Base-by-base conservation (phyloP, 2,329 filamentous ascomycete species). In the Dichotomopilus funicola region DNA sequence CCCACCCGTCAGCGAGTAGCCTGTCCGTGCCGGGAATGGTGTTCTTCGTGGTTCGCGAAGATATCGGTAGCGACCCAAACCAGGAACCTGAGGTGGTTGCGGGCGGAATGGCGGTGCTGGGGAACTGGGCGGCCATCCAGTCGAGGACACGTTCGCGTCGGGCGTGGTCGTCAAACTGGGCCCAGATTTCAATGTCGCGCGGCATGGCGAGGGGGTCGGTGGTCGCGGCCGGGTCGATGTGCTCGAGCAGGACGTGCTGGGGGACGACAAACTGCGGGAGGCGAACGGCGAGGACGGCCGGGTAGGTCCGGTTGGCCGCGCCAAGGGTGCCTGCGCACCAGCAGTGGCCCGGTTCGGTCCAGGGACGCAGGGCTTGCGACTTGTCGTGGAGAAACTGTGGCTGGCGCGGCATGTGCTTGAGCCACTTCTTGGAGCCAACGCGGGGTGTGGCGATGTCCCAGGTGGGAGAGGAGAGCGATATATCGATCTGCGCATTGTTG, bases 261-360 rank as follows among this genome's bases (percentile, higher is more conserved):
- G 88, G 87, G 35, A 85, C 76, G 54, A 91, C 77, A 5, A 71
- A 68, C 37, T 78, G 70, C 37, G 78, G 75, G 13, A 86, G 76
- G 42, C 82, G 70, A 13, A 95, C 80, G 7, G 80, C 81, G 12
- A 97, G 73, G 52, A 83, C 80, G 1, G 84, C 82, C 40, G 83
- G 81, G 49, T 78, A 76, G 6, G 76, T 75, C 12, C 68, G 66
- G 9, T 71, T 70, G 12, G 72, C 71, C 11, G 68, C 68, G 49
- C 76, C 72, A 9, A 66, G 61, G 0, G 72, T 71, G 3, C 75
- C 78, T 4, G 86, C 84, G 69, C 92, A 97, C 88, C 90, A 97
- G 70, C 90, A 95, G 59, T 97, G 88, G 19, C 88, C 89, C 37
- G 86, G 79, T 49, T 95, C 88, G 8, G 84, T 75, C 90, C 91